A percentile compares a stretch with the other conserved stretches of the same genome.
Evolutionary conservation across 208 protist genomes (phyloP).

Genomic region (Blechomonas ayalai): DNA sequence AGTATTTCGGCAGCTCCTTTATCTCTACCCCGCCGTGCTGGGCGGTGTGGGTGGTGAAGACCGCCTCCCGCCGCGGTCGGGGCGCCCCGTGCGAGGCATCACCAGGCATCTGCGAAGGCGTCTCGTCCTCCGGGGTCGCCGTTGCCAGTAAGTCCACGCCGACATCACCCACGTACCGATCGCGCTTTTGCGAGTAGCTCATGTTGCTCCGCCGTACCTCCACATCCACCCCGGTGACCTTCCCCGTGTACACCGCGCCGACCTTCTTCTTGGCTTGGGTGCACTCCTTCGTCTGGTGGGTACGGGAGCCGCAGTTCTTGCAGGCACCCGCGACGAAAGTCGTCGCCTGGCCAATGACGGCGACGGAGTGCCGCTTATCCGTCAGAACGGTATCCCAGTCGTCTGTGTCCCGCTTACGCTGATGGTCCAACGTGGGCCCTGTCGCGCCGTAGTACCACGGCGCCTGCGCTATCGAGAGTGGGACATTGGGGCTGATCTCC

Average conservation of each 20-base stretch:
- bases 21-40: constrained; percentile 71
- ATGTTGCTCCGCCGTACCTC: constrained; percentile 9
- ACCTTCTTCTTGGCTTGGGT: constrained; percentile 83
- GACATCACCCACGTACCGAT: constrained; percentile 54
- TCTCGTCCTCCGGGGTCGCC: constrained; percentile 7
- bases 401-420: constrained; percentile 33
- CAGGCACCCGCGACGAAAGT: constrained; percentile 96
- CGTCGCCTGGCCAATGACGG: constrained; percentile 49
- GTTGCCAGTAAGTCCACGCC: constrained; percentile 46
- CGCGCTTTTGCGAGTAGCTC: constrained; percentile 65
- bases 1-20: constrained; percentile 79
- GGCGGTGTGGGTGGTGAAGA: constrained; percentile 44
- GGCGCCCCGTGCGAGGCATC: too few species aligned
- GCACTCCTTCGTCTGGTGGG: constrained; percentile 95
- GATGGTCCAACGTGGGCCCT: constrained; percentile 88
- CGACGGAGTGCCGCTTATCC: constrained; percentile 29
- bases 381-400: constrained; percentile 23
- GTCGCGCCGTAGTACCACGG: constrained; percentile 92
- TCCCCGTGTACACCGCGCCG: constrained; percentile 51
- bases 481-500: constrained; percentile 98
- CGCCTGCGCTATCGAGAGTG: constrained; percentile 96
- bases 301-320: constrained; percentile 97
- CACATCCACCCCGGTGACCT: constrained; percentile 59
- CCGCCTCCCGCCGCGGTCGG: constrained; percentile 16
- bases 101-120: neutral